phyloP scores from a whole-genome alignment of 305 asterid genomes.

The Andrographis paniculata region DNA sequence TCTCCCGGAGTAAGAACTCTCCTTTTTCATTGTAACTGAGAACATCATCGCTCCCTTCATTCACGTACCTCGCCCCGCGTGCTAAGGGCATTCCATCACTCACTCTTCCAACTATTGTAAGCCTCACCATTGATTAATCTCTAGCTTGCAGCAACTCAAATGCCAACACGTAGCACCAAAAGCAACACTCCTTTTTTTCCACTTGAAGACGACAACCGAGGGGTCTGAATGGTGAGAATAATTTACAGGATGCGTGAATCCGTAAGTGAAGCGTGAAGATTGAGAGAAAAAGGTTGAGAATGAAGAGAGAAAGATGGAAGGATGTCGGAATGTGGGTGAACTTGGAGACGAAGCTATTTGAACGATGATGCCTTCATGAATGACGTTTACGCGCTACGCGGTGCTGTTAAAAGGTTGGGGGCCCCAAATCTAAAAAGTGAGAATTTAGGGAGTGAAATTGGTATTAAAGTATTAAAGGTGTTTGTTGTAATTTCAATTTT shows the following conservation, averaged over 20 bases:
- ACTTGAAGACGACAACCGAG: not conserved
- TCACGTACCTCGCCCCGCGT: not conserved
- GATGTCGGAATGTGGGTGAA: not conserved
- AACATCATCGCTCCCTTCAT: not conserved
- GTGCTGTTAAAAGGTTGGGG: constrained; percentile 5
- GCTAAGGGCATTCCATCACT: not conserved
- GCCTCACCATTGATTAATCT: not conserved
- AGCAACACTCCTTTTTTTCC: not conserved
- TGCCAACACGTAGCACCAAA: not conserved
- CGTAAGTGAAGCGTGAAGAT: not conserved
- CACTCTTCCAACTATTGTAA: not conserved
- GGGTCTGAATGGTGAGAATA: not conserved
- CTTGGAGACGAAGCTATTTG: constrained; percentile 38
- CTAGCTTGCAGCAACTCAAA: not conserved
- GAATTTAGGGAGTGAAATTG: not conserved
- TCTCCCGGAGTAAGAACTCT: not conserved
- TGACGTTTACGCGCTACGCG: constrained; percentile 12
- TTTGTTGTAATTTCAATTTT: no score
- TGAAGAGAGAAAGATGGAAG: no score
- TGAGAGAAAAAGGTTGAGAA: not conserved
- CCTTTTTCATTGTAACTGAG: not conserved
- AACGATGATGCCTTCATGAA: constrained; percentile 2
- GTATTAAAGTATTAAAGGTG: not conserved
- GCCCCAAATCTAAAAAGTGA: not conserved
- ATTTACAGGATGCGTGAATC: not conserved